A percentile compares a stretch with the other conserved stretches of the same genome.
These are phyloP conservation scores for Gracilaria domingensis DNA, from an alignment of 23 red algal species.

Conservation along the genomic window DNA sequence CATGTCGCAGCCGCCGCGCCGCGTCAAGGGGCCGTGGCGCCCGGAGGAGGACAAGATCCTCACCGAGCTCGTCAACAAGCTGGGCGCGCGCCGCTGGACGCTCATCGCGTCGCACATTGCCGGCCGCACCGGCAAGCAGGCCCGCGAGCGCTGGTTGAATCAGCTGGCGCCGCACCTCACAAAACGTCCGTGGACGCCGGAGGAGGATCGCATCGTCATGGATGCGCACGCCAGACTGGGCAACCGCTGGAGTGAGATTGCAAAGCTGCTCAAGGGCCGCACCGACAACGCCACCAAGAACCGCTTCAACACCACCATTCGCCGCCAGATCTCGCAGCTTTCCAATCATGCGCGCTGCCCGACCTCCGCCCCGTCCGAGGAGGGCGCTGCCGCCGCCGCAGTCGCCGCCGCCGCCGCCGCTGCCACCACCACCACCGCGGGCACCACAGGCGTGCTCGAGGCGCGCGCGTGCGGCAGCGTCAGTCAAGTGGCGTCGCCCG, in stretches of 20 bases:
- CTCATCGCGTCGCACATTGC: constrained; percentile 81
- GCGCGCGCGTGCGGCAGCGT: not conserved
- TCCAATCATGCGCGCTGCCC: constrained; percentile 7
- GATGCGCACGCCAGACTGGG: constrained; percentile 77
- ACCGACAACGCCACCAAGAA: constrained; percentile 95
- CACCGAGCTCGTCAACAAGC: constrained; percentile 51
- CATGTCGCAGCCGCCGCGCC: constrained; percentile 15
- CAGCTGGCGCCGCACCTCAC: constrained; percentile 81
- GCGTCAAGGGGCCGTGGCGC: constrained; percentile 87
- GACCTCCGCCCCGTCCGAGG: not conserved
- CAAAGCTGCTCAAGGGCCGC: constrained; percentile 76
- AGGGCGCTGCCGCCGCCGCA: not conserved
- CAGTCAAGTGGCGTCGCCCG: not conserved
- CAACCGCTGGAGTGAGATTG: constrained; percentile 89
- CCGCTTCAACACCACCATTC: constrained; percentile 91
- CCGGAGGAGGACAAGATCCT: constrained; percentile 81
- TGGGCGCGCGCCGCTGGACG: constrained; percentile 71
- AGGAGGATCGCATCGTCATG: constrained; percentile 84
- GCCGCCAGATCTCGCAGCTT: constrained; percentile 57
- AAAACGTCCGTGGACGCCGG: constrained; percentile 82
- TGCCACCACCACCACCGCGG: not conserved
- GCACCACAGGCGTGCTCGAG: not conserved
- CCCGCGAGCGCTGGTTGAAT: constrained; percentile 90
- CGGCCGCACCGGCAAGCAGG: constrained; percentile 93
- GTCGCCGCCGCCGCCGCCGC: not conserved